Evolutionary conservation across 2,329 filamentous ascomycete genomes (phyloP).

Genomic region (Bipolaris cookei): DNA sequence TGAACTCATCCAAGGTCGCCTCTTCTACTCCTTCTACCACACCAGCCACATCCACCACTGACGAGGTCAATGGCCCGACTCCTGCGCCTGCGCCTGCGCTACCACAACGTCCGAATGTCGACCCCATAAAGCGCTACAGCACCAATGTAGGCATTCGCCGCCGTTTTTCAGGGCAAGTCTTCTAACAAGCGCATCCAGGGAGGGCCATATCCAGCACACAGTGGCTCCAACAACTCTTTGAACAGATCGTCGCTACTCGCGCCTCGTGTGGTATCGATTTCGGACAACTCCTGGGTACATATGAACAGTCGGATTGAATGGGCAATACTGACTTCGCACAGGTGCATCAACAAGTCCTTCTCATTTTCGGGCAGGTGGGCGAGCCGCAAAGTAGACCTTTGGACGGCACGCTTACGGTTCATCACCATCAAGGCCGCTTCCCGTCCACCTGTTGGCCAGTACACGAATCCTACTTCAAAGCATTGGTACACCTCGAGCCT

Average conservation of each 20-base stretch:
- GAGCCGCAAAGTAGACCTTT: slow-evolving; percentile 71
- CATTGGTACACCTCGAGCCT: slow-evolving; percentile 85
- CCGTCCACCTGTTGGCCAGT: slow-evolving; percentile 87
- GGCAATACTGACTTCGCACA: slow-evolving; percentile 49
- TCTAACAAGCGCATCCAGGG: slow-evolving; percentile 48
- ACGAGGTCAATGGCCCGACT: slow-evolving; percentile 61
- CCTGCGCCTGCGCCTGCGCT: slow-evolving; percentile 51
- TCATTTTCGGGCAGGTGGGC: slow-evolving; percentile 81
- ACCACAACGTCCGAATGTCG: slow-evolving; percentile 50
- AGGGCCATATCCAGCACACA: slow-evolving; percentile 59
- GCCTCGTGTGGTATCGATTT: slow-evolving; percentile 77
- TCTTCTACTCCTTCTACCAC: slow-evolving; percentile 72
- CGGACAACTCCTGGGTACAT: slow-evolving; percentile 83
- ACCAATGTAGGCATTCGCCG: slow-evolving; percentile 39
- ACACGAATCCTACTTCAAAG: slow-evolving; percentile 88
- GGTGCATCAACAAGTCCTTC: slow-evolving; percentile 90
- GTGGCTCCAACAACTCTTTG: slow-evolving; percentile 58
- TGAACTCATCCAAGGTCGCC: slow-evolving; percentile 64
- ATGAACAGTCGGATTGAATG: not conserved
- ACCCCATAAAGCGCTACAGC: slow-evolving; percentile 63
- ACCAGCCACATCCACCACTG: slow-evolving; percentile 73
- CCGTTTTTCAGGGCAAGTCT: not conserved
- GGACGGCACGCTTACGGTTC: slow-evolving; percentile 80
- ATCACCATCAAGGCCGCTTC: slow-evolving; percentile 83
- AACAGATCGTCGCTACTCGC: slow-evolving; percentile 76